Evolutionary conservation across 495 filamentous ascomycete species (phyloP).

Genomic region (Penicillium riverlandense): DNA sequence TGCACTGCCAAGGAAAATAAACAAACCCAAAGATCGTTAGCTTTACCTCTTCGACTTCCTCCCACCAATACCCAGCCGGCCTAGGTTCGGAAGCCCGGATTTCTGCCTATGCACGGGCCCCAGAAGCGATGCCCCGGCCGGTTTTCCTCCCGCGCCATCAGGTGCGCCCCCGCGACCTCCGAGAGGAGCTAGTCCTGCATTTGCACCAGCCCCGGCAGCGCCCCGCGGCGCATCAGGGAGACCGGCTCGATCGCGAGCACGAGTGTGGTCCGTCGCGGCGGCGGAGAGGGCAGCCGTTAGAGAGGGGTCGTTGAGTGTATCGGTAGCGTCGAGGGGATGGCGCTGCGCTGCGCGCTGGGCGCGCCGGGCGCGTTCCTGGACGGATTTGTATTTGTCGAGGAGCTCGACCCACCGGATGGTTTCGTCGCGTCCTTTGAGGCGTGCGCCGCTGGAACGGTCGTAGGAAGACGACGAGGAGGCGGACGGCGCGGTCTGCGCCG

Average conservation of each 20-base stretch:
- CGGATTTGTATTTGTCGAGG: conserved; percentile 88
- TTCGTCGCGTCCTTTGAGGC: conserved; percentile 79
- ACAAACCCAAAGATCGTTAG: no score
- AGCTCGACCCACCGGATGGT: conserved; percentile 88
- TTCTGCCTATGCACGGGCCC: conserved; percentile 46
- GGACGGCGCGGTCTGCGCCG: conserved; percentile 34
- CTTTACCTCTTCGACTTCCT: conserved; percentile 41
- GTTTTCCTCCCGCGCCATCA: conserved; percentile 9
- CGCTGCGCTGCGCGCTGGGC: conserved; percentile 31
- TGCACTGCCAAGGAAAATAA: no score
- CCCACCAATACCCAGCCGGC: conserved; percentile 60
- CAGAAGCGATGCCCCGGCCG: conserved; percentile 24
- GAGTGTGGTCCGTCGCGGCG: conserved; percentile 16
- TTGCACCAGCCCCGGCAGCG: conserved; percentile 21
- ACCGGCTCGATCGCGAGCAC: conserved; percentile 34
- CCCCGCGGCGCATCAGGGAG: conserved; percentile 35
- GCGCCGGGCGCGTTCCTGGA: conserved; percentile 72
- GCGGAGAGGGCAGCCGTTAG: conserved; percentile 27
- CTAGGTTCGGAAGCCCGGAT: conserved; percentile 62
- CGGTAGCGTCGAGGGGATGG: conserved; percentile 19
- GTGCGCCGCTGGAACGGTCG: conserved; percentile 61
- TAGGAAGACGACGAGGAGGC: conserved; percentile 10
- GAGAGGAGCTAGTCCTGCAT: not conserved
- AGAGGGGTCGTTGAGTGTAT: conserved; percentile 14
- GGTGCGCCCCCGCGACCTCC: conserved; percentile 8